These are phyloP conservation scores for Trichoderma sp. DNA, from an alignment of 2,329 filamentous ascomycete species.

Conservation along the genomic window DNA sequence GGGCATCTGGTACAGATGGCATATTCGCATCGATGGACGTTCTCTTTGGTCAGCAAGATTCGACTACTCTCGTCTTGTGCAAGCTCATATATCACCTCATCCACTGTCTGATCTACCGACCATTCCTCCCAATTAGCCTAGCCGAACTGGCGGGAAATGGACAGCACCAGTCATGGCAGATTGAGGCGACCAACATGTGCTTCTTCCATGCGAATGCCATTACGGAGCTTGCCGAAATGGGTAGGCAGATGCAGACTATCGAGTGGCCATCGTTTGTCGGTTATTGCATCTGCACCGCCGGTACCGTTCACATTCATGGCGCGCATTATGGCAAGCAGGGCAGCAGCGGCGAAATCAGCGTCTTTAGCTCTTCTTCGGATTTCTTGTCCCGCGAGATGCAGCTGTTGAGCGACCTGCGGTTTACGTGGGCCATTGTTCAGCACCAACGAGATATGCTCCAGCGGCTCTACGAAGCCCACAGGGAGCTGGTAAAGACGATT, in stretches of 20 bases:
- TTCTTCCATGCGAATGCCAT: conserved; percentile 85
- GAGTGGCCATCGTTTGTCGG: conserved; percentile 87
- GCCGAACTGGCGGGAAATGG: conserved; percentile 75
- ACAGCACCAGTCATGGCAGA: conserved; percentile 89
- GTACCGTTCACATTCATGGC: conserved; percentile 84
- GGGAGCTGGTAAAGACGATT: conserved; percentile 72
- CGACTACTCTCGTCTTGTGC: conserved; percentile 74
- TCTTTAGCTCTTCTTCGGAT: conserved; percentile 62
- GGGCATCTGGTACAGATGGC: conserved; percentile 78
- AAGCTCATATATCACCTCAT: conserved; percentile 85
- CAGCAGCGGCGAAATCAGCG: conserved; percentile 51
- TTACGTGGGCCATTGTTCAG: conserved; percentile 73
- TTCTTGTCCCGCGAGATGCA: conserved; percentile 78
- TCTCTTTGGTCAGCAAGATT: conserved; percentile 74
- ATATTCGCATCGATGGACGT: conserved; percentile 73
- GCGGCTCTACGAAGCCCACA: conserved; percentile 73
- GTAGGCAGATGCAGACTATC: conserved; percentile 68
- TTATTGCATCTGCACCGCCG: conserved; percentile 82
- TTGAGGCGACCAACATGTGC: conserved; percentile 84
- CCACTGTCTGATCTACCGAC: conserved; percentile 82
- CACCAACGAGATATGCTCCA: conserved; percentile 79
- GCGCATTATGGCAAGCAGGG: conserved; percentile 66
- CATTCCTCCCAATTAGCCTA: conserved; percentile 81
- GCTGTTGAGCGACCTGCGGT: conserved; percentile 70
- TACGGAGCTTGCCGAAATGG: conserved; percentile 75